phyloP scores from a whole-genome alignment of 164 flowering plant genomes.

The Saururus chinensis region DNA sequence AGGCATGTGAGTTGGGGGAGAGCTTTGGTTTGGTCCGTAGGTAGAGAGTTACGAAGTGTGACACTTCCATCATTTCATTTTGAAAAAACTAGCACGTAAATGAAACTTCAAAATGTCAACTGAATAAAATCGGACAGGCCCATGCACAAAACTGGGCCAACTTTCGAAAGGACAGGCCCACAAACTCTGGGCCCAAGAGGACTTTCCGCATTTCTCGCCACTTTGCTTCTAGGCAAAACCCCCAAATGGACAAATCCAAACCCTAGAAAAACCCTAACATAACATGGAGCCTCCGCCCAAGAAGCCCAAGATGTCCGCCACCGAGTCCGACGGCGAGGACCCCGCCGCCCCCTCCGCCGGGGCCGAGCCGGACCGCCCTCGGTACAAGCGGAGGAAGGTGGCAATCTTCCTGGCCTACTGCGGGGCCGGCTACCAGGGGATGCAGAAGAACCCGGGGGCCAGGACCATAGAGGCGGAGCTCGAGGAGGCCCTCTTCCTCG shows the following conservation, averaged over 20 bases:
- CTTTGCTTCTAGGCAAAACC: too few species aligned
- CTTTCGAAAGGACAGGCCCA: too few species aligned
- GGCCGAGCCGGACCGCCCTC: slow-evolving; percentile 23
- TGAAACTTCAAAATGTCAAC: too few species aligned
- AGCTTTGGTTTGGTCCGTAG: too few species aligned
- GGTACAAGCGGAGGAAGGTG: slow-evolving; percentile 75
- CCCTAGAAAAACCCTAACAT: neutral
- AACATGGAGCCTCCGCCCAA: slow-evolving; percentile 17
- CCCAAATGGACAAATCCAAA: neutral
- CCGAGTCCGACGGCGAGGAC: slow-evolving; percentile 43
- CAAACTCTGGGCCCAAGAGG: too few species aligned
- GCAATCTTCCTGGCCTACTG: slow-evolving; percentile 92
- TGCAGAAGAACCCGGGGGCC: slow-evolving; percentile 98
- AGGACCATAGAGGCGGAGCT: slow-evolving; percentile 95
- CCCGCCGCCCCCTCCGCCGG: slow-evolving; percentile 7
- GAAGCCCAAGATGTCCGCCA: slow-evolving; percentile 61
- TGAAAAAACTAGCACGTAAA: too few species aligned
- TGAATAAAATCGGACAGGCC: too few species aligned
- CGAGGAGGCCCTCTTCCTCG: slow-evolving; percentile 70
- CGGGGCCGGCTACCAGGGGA: slow-evolving; percentile 93
- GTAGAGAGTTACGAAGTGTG: too few species aligned
- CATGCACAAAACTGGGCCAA: too few species aligned
- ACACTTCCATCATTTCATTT: too few species aligned
- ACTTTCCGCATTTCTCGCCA: too few species aligned
- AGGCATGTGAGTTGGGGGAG: too few species aligned